These are phyloP conservation scores for Phytophthora pinifolia DNA, from an alignment of 352 stramenopile species.

Conservation along the genomic window DNA sequence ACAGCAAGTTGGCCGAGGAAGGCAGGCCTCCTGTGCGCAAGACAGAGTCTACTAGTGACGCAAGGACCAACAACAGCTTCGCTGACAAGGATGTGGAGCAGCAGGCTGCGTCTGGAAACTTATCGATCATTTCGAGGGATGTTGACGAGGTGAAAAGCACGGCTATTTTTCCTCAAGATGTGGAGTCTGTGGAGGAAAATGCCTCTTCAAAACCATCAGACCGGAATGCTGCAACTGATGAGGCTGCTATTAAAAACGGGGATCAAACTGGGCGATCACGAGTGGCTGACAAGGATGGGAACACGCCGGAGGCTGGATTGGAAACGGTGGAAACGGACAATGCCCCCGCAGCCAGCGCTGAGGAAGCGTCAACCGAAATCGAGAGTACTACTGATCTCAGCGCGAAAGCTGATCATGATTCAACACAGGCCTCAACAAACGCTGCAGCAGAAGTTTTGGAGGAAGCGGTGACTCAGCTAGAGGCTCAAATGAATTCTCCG, in stretches of 20 bases:
- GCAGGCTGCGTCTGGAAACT: slow-evolving; percentile 1
- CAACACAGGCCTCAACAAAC: not conserved
- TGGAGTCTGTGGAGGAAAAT: slow-evolving; percentile 7
- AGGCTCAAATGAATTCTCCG: not conserved
- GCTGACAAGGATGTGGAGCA: slow-evolving; percentile 1
- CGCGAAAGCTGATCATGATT: not conserved
- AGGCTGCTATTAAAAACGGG: not conserved
- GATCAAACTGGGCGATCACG: not conserved
- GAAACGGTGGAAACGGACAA: no score
- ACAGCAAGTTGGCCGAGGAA: not conserved
- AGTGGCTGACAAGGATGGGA: not conserved
- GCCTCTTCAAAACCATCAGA: not conserved
- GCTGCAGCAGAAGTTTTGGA: not conserved
- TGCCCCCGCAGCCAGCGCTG: not conserved
- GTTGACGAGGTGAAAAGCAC: slow-evolving; percentile 5
- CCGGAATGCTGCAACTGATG: not conserved
- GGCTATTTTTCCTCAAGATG: not conserved
- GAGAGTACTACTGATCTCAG: not conserved
- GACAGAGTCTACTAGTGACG: not conserved
- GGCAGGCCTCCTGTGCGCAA: not conserved
- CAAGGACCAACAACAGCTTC: not conserved
- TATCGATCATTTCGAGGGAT: slow-evolving; percentile 9
- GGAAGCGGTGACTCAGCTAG: not conserved
- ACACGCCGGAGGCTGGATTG: no score
- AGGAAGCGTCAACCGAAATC: not conserved